Base-by-base conservation (phyloP, 768 basidiomycete species). In the Cantharellus anzutake region DNA sequence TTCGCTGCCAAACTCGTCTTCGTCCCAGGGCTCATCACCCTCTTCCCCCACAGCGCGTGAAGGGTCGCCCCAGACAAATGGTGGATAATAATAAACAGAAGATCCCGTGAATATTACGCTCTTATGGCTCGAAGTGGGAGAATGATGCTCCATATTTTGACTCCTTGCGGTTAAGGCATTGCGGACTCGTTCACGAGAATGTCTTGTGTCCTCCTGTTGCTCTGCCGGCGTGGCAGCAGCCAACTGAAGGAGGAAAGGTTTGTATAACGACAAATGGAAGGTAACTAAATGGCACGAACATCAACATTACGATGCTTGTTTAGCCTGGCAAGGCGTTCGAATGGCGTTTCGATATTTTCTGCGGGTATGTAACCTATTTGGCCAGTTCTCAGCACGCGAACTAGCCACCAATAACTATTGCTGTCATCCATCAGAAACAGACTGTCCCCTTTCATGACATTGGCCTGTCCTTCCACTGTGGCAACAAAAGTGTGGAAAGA, bases 351-450 rank as follows among this genome's bases (percentile, higher is more conserved):
- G 64, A 99, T 97, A 70, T 97, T 98, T 73, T 99, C 96, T 0
- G 96, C 96, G 16, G 96, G 96, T 56, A 99, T 98, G 70, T 99
- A 99, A 0, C 96, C 96, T 14, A 99, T 90, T 67, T 96, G 92
- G 71, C 97, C 92, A 4, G 94, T 97, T 74, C 97, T 98, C 63
- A 99, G 82, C 4, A 99, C 96, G 53, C 92, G 81, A 4, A 99
- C 94, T 56, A 98, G 86, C 96, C 96, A 98, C 96, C 96, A 98
- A 73, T 99, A 99, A 71, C 88, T 90, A 71, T 99, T 98, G 60
- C 84, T 90, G 70, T 99, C 96, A 73, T 99, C 96, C 80, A 98
- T 90, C 51, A 99, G 76, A 68, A 91, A 84, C 52, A 99, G 78
- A 63, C 87, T 88, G 75, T 99, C 94, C 35, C 96, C 96, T 71